Evolutionary conservation across 1,284 basidiomycete genomes (phyloP), one percentile per base, ranked within the genome.

Genomic region (Tremellales sp.): DNA sequence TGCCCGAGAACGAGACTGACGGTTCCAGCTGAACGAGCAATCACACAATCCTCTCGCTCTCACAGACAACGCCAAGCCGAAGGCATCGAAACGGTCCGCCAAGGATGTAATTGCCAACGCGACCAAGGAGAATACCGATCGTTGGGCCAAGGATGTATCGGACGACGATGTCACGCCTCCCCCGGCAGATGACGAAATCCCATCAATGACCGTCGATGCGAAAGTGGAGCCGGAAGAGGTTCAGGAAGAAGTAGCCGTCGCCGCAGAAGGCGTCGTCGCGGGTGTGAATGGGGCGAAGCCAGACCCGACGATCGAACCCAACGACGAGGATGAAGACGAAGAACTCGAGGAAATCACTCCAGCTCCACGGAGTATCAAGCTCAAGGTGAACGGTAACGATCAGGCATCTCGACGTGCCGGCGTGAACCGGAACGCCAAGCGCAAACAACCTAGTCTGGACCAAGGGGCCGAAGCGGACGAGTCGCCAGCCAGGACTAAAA

Each of bases 11-110:
- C 21, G 19, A 17, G n/a, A 26, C 15, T 19, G 25, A 22, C 15
- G 24, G 43, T n/a, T 33, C 4, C 45, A 67, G 68, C 56, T 67
- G 4, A 53, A 68, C 24, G 61, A 64, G 17, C 35, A 55, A 7
- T 57, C 57, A n/a, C 49, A 51, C 21, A 72, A 70, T 41, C 68
- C 69, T 3, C 58, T 70, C 25, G 64, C 61, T 11, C 57, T 58
- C 5, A 53, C 52, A 17, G 40, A 43, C 0, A n/a, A 22, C 7
- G 53, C 36, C n/a, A 46, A 49, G 25, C 17, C 37, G 26, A 29
- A 17, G 15, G 39, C 45, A 23, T n/a, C n/a, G n/a, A 46, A 43
- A 40, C 52, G 47, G 24, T 56, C 65, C 0, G 67, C 67, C 0
- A 59, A 56, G 0, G 55, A 54, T 2, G 55, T 70, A 23, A 55